Conservation (phyloP, 257 asterid genomes). For the Apocynum venetum region DNA sequence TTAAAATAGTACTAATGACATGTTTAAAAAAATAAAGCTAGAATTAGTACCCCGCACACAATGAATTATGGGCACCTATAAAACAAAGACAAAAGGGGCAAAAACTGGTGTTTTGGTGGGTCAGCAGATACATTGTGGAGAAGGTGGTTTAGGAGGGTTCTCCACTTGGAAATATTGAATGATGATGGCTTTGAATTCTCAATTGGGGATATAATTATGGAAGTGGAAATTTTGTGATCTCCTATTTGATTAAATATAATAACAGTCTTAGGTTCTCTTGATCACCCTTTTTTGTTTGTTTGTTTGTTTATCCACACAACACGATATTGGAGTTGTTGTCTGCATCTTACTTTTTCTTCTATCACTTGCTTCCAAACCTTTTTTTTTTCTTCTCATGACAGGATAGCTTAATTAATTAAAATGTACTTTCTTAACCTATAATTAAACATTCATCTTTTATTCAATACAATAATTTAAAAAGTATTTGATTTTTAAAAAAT, state of each 20-base stretch:
- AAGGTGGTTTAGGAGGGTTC: conserved; percentile 46
- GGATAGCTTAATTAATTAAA: too few relatives aligned
- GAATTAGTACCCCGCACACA: background rate
- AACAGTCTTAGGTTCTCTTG: conserved; percentile 17
- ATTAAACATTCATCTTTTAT: too few relatives aligned
- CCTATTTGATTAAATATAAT: conserved; percentile 3
- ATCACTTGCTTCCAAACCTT: too few relatives aligned
- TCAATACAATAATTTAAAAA: too few relatives aligned
- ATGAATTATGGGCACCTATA: background rate
- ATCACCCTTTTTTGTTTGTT: conserved; percentile 10
- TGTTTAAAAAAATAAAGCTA: background rate
- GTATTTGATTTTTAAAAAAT: too few relatives aligned
- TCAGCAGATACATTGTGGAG: conserved; percentile 43
- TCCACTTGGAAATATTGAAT: conserved; percentile 36
- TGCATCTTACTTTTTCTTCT: conserved; percentile 10
- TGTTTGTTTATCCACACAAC: conserved; percentile 5
- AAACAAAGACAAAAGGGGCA: conserved; percentile 28
- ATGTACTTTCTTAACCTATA: too few relatives aligned
- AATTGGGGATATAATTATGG: conserved; percentile 24
- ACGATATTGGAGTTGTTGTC: conserved; percentile 10
- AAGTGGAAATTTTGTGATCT: conserved; percentile 33
- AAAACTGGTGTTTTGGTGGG: conserved; percentile 20
- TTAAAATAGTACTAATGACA: background rate
- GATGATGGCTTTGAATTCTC: conserved; percentile 34
- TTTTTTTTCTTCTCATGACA: too few relatives aligned